phyloP scores from a whole-genome alignment of 2,329 filamentous ascomycete genomes.

The Herpomyces periplanetae region DNA sequence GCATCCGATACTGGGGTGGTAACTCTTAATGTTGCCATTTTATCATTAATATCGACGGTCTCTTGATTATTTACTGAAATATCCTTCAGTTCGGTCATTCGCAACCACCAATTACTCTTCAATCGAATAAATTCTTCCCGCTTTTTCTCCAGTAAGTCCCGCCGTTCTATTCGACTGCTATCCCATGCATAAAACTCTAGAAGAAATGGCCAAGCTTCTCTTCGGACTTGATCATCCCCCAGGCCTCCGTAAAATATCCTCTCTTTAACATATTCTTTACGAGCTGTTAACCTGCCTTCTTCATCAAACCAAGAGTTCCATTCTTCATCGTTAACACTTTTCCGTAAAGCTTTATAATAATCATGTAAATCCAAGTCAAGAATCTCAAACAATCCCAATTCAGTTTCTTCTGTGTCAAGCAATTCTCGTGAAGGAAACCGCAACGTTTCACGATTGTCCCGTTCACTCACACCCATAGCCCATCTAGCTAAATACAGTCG shows the following conservation, averaged over 20 bases:
- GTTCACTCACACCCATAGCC: constrained; percentile 95
- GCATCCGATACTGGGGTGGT: no score
- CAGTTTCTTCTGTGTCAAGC: constrained; percentile 66
- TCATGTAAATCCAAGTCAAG: constrained; percentile 46
- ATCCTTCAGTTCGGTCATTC: constrained; percentile 40
- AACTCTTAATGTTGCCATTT: no score
- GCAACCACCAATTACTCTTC: constrained; percentile 87
- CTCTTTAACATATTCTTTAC: constrained; percentile 71
- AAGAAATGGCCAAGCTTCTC: constrained; percentile 84
- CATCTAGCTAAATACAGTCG: constrained; percentile 71
- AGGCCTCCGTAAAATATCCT: constrained; percentile 84
- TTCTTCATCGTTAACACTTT: constrained; percentile 36
- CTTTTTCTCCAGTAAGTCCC: constrained; percentile 39
- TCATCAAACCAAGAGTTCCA: constrained; percentile 71
- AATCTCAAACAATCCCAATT: constrained; percentile 80
- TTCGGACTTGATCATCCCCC: constrained; percentile 63
- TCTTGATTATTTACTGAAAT: constrained; percentile 24
- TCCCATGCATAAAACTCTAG: constrained; percentile 79
- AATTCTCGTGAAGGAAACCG: constrained; percentile 72
- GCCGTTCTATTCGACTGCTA: constrained; percentile 47
- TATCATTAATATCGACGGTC: no score
- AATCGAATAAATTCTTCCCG: constrained; percentile 74
- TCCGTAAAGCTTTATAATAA: no score
- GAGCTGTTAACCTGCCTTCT: constrained; percentile 30
- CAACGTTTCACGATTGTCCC: constrained; percentile 71